Base-by-base conservation (phyloP, 2,329 filamentous ascomycete species). In the Cladosporium cucumerinum region DNA sequence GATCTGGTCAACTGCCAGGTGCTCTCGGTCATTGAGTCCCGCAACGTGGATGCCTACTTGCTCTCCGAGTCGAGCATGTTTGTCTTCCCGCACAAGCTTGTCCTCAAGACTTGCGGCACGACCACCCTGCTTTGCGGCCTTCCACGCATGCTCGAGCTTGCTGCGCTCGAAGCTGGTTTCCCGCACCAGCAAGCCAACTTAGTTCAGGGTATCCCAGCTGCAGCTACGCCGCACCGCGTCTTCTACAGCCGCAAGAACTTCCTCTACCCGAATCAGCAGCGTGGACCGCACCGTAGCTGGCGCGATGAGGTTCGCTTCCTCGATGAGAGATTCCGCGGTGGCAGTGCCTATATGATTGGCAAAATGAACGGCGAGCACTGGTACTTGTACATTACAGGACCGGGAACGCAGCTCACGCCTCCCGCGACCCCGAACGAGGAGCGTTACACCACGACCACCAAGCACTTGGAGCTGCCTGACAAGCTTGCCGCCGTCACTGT, bases 361-460 rank as follows among this genome's bases (percentile, higher is more conserved):
- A 98, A 97, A 82, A 98, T 98, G 94, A 99, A 99, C 72, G 94
- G 95, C 65, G 95, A 99, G 78, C 95, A 99, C 74, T 99, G 95
- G 95, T 98, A 98, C 77, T 83, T 99, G 64, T 99, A 99, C 81
- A 89, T 98, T 73, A 98, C 95, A 14, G 92, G 92, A 60, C 94
- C 95, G 21, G 89, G 90, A 76, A 89, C 86, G 57, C 82, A 86
- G 62, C 82, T 96, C 69, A 96, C 93, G 0, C 93, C 93, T 5
- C 93, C 94, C 64, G 84, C 88, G 32, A 96, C 91, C 12, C 93
- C 94, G 6, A 78, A 77, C 12, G 74, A 76, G 34, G 80, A 86
- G 60, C 81, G 82, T 67, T 72, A 78, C 28, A 80, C 85, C 72
- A 84, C 85, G 1, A 81, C 87, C 70, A 89, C 85, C 55, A 88